Conservation (phyloP, 441 rosid genomes). For the Theobroma grandiflorum region DNA sequence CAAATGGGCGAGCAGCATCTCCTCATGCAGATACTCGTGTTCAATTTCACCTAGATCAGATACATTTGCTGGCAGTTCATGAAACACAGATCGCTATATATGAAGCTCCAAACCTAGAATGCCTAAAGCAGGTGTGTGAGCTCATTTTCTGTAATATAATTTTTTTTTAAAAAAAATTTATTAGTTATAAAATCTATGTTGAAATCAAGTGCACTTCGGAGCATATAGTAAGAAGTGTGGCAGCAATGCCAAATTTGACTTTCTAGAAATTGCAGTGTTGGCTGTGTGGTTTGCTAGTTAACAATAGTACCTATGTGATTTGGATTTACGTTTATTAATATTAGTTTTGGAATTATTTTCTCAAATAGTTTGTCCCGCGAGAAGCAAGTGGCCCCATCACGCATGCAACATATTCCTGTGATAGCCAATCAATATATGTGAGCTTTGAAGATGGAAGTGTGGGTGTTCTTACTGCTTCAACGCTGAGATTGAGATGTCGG, state of each 20-base stretch:
- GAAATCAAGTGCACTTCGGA: neutral
- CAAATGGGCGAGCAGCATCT: constrained; percentile 55
- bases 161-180: too few relatives aligned
- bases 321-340: constrained; percentile 18
- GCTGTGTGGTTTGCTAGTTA: neutral
- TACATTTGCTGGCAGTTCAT: constrained; percentile 66
- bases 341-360: constrained; percentile 21
- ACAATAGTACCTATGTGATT: neutral
- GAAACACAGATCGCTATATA: constrained; percentile 81
- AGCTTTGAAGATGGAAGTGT: constrained; percentile 81
- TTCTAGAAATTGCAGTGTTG: neutral
- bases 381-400: constrained; percentile 83
- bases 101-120: constrained; percentile 76
- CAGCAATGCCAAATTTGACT: neutral
- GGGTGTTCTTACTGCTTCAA: constrained; percentile 63
- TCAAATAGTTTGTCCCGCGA: constrained; percentile 63
- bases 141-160: neutral
- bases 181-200: neutral
- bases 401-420: constrained; percentile 83
- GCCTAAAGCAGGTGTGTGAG: constrained; percentile 63
- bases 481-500: constrained; percentile 77
- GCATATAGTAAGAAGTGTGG: neutral
- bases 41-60: constrained; percentile 77
- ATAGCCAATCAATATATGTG: constrained; percentile 73
- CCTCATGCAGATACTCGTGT: constrained; percentile 75